Base-by-base conservation (phyloP, 164 flowering plant genomes). In the Akebia trifoliata region DNA sequence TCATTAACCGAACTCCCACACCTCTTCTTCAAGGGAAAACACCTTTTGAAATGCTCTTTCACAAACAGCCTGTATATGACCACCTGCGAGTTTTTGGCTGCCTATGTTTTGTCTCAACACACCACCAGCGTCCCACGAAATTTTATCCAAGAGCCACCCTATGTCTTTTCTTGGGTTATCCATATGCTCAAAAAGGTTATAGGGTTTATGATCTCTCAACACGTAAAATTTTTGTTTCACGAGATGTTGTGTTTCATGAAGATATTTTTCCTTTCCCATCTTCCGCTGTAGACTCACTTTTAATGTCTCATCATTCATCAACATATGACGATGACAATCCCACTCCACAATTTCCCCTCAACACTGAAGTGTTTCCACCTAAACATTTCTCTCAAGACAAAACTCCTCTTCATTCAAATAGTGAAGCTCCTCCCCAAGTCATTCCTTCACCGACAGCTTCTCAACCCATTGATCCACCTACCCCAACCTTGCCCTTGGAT, bases 1-100 rank as follows among this genome's bases (percentile, higher is more conserved):
- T 62, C 35, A 71, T 71, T 4, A 71, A 71, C 36, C 34, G 58
- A 20, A 20, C 50, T 1, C 61, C 71, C 3, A 39, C 61, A 22
- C 37, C 22, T 0, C 6, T 36, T 1, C 61, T 65, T 6, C 5
- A 40, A 18, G 22, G 7, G 1, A 45, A 51, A 58, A 52, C 74
- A 5, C 60, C 74, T 20, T 66, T 17, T 57, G 53, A 66, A 48
- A 4, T 50, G 14, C 51, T 66, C 4, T 62, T 54, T 52, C 22
- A 32, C 15, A 45, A 51, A 46, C n/a, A 12, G 11, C 70, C 64
- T 8, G 1, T n/a, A 0, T 56, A 49, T 31, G 14, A 8, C 15
- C 48, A 52, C 31, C 14, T 70, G 9, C 24, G 42, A 20, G 39
- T 55, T 0, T 66, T 71, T 70, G 70, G 63, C 0, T 70, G 64